A percentile compares a stretch with the other conserved stretches of the same genome.
Evolutionary conservation across 2,329 filamentous ascomycete genomes (phyloP).

Genomic region (Thielaviopsis populi): DNA sequence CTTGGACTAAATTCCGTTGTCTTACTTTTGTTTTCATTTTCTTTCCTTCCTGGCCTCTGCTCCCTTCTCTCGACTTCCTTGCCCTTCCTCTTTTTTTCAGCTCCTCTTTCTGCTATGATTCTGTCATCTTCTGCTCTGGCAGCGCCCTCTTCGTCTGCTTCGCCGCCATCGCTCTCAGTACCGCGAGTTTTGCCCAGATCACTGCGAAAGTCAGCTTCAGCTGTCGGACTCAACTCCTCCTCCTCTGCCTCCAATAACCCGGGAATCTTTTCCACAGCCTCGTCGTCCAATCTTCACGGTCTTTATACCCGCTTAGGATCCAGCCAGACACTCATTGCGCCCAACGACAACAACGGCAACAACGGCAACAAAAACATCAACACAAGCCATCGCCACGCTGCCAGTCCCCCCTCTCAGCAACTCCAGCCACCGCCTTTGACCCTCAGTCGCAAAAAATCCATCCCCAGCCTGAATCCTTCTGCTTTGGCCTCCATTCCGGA

Average conservation of each 20-base stretch:
- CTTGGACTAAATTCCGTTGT: conserved; percentile 4
- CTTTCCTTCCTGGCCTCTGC: background rate
- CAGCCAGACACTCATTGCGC: background rate
- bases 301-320: conserved; percentile 9
- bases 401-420: background rate
- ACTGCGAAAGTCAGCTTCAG: conserved; percentile 14
- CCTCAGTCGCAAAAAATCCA: conserved; percentile 48
- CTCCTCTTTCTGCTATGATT: conserved; percentile 10
- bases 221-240: conserved; percentile 11
- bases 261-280: conserved; percentile 10
- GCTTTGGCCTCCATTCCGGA: conserved; percentile 52
- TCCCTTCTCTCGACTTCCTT: conserved; percentile 6
- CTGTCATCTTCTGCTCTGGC: conserved; percentile 6
- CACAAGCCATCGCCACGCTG: background rate
- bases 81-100: conserved; percentile 6
- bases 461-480: conserved; percentile 50
- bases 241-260: background rate
- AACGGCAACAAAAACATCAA: background rate
- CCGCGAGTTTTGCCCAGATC: conserved; percentile 15
- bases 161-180: conserved; percentile 10
- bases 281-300: conserved; percentile 12
- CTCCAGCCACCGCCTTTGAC: conserved; percentile 10
- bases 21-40: background rate
- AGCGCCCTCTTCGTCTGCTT: conserved; percentile 8
- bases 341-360: background rate